A percentile compares a stretch with the other conserved stretches of the same genome.
Conservation (phyloP, 768 basidiomycete species). For the Podaxis mareebaensis region DNA sequence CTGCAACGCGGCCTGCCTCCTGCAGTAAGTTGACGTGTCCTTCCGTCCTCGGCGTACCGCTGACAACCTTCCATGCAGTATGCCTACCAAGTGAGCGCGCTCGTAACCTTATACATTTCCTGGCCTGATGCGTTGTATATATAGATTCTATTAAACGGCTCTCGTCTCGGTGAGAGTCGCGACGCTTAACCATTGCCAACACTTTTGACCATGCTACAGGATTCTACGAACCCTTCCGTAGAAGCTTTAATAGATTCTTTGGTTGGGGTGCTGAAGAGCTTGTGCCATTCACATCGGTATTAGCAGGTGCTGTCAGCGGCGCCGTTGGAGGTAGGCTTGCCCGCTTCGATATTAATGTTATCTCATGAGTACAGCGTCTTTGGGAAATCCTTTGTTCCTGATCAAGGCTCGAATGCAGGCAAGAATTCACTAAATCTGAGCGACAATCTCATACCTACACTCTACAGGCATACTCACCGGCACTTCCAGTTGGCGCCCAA, state of each 20-base stretch:
- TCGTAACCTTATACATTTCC: no score
- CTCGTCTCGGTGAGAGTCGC: constrained; percentile 65
- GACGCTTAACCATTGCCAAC: background rate
- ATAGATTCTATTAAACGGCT: constrained; percentile 90
- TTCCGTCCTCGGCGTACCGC: background rate
- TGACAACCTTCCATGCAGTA: constrained; percentile 51
- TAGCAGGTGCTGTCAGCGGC: constrained; percentile 89
- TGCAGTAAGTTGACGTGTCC: constrained; percentile 59
- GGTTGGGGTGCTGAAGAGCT: constrained; percentile 67
- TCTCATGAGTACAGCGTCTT: constrained; percentile 44
- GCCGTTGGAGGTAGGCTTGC: constrained; percentile 74
- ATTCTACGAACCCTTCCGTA: constrained; percentile 93
- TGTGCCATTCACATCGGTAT: constrained; percentile 72
- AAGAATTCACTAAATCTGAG: constrained; percentile 13
- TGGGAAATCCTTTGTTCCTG: constrained; percentile 91
- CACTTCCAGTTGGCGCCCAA: constrained; percentile 91
- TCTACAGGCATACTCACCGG: constrained; percentile 86
- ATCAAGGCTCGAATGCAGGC: constrained; percentile 99
- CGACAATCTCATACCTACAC: constrained; percentile 1
- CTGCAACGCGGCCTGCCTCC: constrained; percentile 89
- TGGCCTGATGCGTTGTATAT: constrained; percentile 1
- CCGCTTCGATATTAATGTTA: background rate
- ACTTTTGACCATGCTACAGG: constrained; percentile 43
- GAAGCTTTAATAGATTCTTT: constrained; percentile 62
- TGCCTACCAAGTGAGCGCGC: constrained; percentile 71